These are phyloP conservation scores for Citeromyces hawaiiensis DNA, from an alignment of 1,139 yeast species.

Conservation along the genomic window DNA sequence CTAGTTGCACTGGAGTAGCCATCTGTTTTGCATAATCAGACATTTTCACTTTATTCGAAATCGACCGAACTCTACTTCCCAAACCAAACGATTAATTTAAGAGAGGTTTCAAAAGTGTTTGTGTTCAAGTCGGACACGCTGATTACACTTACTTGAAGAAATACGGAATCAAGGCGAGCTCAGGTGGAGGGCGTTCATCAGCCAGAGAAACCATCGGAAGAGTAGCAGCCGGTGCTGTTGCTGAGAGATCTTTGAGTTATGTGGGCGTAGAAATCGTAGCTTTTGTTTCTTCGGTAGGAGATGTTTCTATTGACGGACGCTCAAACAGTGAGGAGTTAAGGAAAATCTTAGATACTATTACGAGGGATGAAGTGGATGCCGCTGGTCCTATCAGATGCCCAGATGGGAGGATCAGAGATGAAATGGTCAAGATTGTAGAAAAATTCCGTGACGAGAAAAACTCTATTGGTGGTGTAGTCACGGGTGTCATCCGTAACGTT, in stretches of 20 bases:
- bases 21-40: constrained; percentile 56
- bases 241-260: constrained; percentile 73
- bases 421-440: constrained; percentile 82
- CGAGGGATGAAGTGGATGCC: constrained; percentile 80
- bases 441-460: constrained; percentile 77
- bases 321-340: constrained; percentile 54
- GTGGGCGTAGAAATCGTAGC: constrained; percentile 93
- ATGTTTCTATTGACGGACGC: constrained; percentile 60
- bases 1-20: too few relatives aligned
- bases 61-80: constrained; percentile 83
- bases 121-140: constrained; percentile 41
- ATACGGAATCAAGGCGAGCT: constrained; percentile 84
- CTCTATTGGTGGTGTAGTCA: constrained; percentile 95
- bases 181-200: constrained; percentile 95
- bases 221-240: constrained; percentile 98
- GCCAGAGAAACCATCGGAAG: constrained; percentile 98
- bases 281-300: constrained; percentile 86
- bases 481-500: constrained; percentile 89
- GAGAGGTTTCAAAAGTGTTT: constrained; percentile 50
- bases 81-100: constrained; percentile 54
- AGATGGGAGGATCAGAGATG: constrained; percentile 51
- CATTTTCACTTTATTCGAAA: constrained; percentile 54
- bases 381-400: constrained; percentile 94
- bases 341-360: constrained; percentile 53
- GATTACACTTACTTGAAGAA: constrained; percentile 86